Evolutionary conservation across 2,329 filamentous ascomycete genomes (phyloP).

Genomic region (Raffaelea ambrosiae): DNA sequence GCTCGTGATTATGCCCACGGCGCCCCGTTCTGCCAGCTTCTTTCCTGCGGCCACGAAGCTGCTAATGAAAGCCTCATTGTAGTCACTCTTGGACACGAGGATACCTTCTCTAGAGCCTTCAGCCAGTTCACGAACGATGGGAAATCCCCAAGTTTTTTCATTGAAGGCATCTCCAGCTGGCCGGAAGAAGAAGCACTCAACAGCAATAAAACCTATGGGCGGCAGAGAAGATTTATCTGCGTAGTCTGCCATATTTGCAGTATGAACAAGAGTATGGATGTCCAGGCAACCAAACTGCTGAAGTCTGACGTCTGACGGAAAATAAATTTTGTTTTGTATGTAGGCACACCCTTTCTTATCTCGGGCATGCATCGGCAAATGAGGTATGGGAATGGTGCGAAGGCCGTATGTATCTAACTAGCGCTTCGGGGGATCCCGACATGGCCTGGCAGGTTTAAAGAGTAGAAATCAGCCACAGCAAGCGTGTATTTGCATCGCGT

Average conservation of each 20-base stretch:
- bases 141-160: neutral
- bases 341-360: too few species aligned
- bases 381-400: too few species aligned
- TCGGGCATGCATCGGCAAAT: too few species aligned
- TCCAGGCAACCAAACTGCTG: neutral
- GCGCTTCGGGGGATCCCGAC: too few species aligned
- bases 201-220: neutral
- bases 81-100: neutral
- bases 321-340: too few species aligned
- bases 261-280: too few species aligned
- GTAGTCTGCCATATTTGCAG: too few species aligned
- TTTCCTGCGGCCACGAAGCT: neutral
- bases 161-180: neutral
- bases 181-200: constrained; percentile 1
- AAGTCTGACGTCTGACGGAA: too few species aligned
- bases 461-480: too few species aligned
- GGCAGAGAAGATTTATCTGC: neutral
- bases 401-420: too few species aligned
- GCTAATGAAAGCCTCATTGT: neutral
- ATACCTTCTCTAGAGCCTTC: neutral
- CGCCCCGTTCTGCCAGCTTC: neutral
- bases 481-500: too few species aligned
- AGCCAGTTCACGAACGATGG: neutral
- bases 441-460: too few species aligned
- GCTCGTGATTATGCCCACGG: constrained; percentile 1